Conservation (phyloP, 257 asterid genomes). For the Gentiana straminea region DNA sequence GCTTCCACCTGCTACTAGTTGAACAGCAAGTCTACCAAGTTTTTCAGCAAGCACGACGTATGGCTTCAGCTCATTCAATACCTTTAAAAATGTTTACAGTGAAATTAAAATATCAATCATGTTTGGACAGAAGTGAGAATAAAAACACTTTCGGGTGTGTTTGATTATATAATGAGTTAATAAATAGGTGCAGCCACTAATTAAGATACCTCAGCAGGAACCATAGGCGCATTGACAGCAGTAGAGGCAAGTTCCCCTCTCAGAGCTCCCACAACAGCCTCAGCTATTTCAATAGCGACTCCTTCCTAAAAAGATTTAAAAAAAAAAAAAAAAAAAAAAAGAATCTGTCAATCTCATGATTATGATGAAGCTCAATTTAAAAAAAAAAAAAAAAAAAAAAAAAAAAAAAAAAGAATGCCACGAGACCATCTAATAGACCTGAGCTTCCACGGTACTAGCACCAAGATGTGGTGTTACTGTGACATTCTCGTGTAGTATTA, state of each 20-base stretch:
- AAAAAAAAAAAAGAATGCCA: no score
- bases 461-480: slow-evolving; percentile 97
- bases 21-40: slow-evolving; percentile 94
- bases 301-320: slow-evolving; percentile 53
- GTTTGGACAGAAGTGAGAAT: not conserved
- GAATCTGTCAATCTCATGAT: not conserved
- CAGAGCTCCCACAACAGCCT: slow-evolving; percentile 95
- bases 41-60: slow-evolving; percentile 79
- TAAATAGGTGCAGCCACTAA: not conserved
- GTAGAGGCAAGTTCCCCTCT: slow-evolving; percentile 95
- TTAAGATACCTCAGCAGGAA: slow-evolving; percentile 71
- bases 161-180: not conserved
- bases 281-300: slow-evolving; percentile 95
- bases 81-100: slow-evolving; percentile 30
- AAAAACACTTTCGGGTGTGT: not conserved
- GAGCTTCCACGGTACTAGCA: slow-evolving; percentile 96
- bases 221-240: slow-evolving; percentile 98
- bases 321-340: not conserved
- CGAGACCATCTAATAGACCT: slow-evolving; percentile 33
- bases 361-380: not conserved
- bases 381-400: no score
- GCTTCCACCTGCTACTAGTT: slow-evolving; percentile 77
- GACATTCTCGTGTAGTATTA: slow-evolving; percentile 64
- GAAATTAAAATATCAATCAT: not conserved
- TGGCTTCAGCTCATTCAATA: slow-evolving; percentile 77